Percentiles rank a stretch among this genome's conserved stretches.
These are phyloP conservation scores for Ilyonectria robusta DNA, from an alignment of 2,329 filamentous ascomycete genomes.

Conservation along the genomic window DNA sequence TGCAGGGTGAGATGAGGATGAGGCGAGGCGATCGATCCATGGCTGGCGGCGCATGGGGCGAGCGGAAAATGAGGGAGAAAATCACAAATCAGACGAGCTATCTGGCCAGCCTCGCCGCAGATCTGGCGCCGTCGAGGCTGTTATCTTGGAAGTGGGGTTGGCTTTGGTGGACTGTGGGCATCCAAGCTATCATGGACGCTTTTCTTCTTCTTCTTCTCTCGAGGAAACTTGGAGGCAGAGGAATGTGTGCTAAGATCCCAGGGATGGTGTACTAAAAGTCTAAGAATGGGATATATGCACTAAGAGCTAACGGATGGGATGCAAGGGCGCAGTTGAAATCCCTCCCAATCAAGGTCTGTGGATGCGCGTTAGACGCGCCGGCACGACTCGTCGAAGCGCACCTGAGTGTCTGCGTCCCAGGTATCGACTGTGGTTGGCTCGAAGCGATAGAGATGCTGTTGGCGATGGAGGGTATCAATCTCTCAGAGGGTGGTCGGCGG, in stretches of 20 bases:
- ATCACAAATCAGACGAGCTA: constrained; percentile 26
- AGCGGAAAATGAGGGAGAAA: constrained; percentile 20
- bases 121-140: constrained; percentile 18
- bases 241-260: neutral
- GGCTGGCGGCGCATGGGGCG: constrained; percentile 28
- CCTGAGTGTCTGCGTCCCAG: constrained; percentile 9
- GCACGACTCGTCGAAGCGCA: constrained; percentile 16
- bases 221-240: neutral
- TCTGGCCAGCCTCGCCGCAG: constrained; percentile 17
- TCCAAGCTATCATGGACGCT: constrained; percentile 7
- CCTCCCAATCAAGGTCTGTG: constrained; percentile 11
- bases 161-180: constrained; percentile 25
- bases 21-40: constrained; percentile 30
- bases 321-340: constrained; percentile 18
- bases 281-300: neutral
- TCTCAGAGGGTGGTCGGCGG: constrained; percentile 13
- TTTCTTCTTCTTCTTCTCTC: constrained; percentile 9
- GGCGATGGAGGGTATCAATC: constrained; percentile 16
- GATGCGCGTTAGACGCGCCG: constrained; percentile 30
- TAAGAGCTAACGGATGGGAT: constrained; percentile 19
- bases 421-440: constrained; percentile 24
- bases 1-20: constrained; percentile 24
- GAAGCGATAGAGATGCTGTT: constrained; percentile 6
- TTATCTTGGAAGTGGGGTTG: constrained; percentile 36
- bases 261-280: neutral